phyloP scores from a whole-genome alignment of 768 basidiomycete species.

The Leccinum olivaceopallidum region DNA sequence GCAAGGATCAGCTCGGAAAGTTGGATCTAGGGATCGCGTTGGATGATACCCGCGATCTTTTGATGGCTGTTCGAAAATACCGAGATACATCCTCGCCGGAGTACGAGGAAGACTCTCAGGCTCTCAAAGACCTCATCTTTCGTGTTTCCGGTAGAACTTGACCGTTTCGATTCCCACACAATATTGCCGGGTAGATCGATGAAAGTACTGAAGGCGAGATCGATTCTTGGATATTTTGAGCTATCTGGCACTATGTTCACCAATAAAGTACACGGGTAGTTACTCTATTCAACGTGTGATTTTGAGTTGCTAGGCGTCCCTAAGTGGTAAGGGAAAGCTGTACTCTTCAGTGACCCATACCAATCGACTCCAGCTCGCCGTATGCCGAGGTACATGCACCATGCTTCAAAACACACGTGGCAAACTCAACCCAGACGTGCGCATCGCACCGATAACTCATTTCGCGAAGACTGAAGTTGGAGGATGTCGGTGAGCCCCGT shows the following conservation, averaged over 20 bases:
- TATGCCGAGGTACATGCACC: conserved; percentile 7
- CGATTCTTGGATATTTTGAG: neutral
- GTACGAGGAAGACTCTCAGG: conserved; percentile 19
- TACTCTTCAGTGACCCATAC: neutral
- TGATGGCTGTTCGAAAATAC: conserved; percentile 21
- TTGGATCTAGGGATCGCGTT: conserved; percentile 12
- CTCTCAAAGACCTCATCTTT: conserved; percentile 20
- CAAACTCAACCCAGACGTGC: neutral
- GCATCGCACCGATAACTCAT: conserved; percentile 1
- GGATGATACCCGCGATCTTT: neutral
- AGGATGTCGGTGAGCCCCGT: conserved; percentile 21
- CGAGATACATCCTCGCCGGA: conserved; percentile 17
- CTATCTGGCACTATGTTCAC: neutral
- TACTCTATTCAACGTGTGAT: neutral
- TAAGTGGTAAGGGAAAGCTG: neutral
- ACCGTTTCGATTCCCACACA: neutral
- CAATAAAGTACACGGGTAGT: neutral
- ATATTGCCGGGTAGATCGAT: neutral
- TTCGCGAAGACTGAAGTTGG: neutral
- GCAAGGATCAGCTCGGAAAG: conserved; percentile 15
- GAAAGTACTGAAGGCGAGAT: neutral
- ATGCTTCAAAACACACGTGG: neutral
- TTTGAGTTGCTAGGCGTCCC: neutral
- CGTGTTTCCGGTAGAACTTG: conserved; percentile 15
- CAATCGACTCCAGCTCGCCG: neutral